Percentiles rank a stretch among this genome's conserved stretches.
Evolutionary conservation across 345 rosid genomes (phyloP).

Genomic region (Rhodamnia rubescens): DNA sequence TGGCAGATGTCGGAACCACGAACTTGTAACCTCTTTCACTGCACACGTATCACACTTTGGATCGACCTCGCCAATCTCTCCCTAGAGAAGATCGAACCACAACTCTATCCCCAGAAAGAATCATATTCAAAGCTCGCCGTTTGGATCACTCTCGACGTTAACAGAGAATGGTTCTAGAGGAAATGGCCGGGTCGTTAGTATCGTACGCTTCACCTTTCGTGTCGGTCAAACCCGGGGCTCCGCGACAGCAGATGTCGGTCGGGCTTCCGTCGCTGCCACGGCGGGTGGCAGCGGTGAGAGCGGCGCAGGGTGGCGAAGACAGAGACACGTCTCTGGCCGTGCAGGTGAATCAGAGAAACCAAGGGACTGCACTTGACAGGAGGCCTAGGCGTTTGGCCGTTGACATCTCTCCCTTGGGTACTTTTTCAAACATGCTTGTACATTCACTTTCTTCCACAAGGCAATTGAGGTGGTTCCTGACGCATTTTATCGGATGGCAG

Average conservation of each 20-base stretch:
- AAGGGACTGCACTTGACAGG: slow-evolving; percentile 21
- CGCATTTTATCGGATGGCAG: slow-evolving; percentile 4
- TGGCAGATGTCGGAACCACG: not conserved
- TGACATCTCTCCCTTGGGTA: slow-evolving; percentile 32
- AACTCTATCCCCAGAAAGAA: not conserved
- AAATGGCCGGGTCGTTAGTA: not conserved
- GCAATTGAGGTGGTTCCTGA: not conserved
- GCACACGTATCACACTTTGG: not conserved
- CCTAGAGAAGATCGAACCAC: not conserved
- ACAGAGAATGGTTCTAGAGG: not conserved
- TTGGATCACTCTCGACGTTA: not conserved
- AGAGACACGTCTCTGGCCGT: slow-evolving; percentile 42
- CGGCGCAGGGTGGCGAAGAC: not conserved
- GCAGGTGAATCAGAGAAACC: slow-evolving; percentile 18
- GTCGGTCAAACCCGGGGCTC: not conserved
- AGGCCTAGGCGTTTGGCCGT: slow-evolving; percentile 25
- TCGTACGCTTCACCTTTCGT: not conserved
- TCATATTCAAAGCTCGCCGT: not conserved
- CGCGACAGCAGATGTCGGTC: not conserved
- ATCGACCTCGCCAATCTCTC: not conserved
- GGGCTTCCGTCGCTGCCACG: not conserved
- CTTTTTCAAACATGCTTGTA: no score
- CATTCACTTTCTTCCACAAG: no score
- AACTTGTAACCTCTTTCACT: not conserved
- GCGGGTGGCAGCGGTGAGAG: not conserved